Evolutionary conservation across 306 rosid genomes (phyloP), one percentile per base, ranked within the genome.

Genomic region (Prunus campanulata): DNA sequence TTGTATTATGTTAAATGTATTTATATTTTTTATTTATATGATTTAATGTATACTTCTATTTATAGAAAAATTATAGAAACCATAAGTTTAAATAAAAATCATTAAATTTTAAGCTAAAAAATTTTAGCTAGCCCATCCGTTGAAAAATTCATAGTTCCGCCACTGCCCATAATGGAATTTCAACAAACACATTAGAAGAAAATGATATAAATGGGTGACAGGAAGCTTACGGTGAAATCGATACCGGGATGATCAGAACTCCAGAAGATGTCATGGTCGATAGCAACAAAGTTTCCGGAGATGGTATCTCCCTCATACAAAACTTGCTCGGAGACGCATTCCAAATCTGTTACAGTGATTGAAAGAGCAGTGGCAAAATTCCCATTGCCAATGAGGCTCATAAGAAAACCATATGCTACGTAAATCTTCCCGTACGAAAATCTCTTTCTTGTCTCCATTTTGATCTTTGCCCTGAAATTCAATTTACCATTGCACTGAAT

Each of bases 231-330:
- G 1, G 48, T 60, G 49, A 74, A 74, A 18, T 74, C 70, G 20
- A 74, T 47, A 3, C 77, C 70, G 19, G 77, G 70, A n/a, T 74
- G 77, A 63, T 74, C 70, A 3, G 39, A 52, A 20, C 77, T 74
- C 77, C 70, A 74, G 15, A 74, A 74, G 69, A 74, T 74, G 18
- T 74, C 77, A 13, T 61, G 77, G 39, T 74, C 70, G 8, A 61
- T 74, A 1, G 60, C 77, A 74, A 74, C 77, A 62, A 74, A 74
- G 39, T 61, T 74, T 8, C 70, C 77, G 0, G 77, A 61, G 22
- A 74, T 2, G 14, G 32, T 61, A n/a, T 74, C 77, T 11, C 70
- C 77, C 30, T 61, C 70, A 4, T 11, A 11, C 15, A 25, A 20
- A 61, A 74, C 77, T 47, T 47, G 69, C 20, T 74, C 77, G 32